phyloP scores from a whole-genome alignment of 225 moss, liverwort and hornwort genomes.

The Takakia lepidozioides region DNA sequence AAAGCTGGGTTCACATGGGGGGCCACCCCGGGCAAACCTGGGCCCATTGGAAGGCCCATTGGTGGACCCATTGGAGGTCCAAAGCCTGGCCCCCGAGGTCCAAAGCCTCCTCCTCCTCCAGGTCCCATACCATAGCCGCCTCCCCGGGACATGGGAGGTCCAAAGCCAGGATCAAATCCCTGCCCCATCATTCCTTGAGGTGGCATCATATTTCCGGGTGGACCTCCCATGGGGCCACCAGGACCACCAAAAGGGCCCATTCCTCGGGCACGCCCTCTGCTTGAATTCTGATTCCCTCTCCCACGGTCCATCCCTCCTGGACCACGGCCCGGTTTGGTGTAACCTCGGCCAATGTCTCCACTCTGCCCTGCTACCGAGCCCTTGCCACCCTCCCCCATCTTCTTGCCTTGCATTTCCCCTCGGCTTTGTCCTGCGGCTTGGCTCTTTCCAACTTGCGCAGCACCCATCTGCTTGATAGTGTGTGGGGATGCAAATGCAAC shows the following conservation, averaged over 20 bases:
- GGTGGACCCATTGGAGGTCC: constrained; percentile 64
- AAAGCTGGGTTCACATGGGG: constrained; percentile 98
- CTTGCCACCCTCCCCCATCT: constrained; percentile 48
- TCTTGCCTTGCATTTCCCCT: constrained; percentile 63
- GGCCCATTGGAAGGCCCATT: constrained; percentile 95
- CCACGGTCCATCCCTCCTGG: constrained; percentile 85
- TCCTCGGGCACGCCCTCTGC: constrained; percentile 48
- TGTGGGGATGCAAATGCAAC: constrained; percentile 97
- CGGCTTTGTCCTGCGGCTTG: constrained; percentile 40
- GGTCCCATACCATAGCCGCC: constrained; percentile 97
- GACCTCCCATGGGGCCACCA: constrained; percentile 90
- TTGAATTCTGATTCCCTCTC: constrained; percentile 55
- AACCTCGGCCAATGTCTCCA: constrained; percentile 62
- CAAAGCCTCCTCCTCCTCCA: constrained; percentile 80
- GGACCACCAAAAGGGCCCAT: constrained; percentile 69
- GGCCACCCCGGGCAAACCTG: constrained; percentile 91
- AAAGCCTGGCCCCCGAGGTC: constrained; percentile 43
- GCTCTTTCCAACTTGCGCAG: constrained; percentile 91
- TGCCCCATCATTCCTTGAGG: constrained; percentile 98
- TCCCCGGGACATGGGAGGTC: constrained; percentile 67
- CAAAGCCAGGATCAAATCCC: constrained; percentile 89
- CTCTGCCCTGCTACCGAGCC: constrained; percentile 38
- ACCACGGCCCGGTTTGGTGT: constrained; percentile 61
- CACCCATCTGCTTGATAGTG: constrained; percentile 98
- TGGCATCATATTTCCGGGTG: constrained; percentile 94